Percentiles rank a stretch among this genome's conserved stretches.
phyloP scores from a whole-genome alignment of 129 eudicot species.

The Pseudognaphalium luteoalbum region DNA sequence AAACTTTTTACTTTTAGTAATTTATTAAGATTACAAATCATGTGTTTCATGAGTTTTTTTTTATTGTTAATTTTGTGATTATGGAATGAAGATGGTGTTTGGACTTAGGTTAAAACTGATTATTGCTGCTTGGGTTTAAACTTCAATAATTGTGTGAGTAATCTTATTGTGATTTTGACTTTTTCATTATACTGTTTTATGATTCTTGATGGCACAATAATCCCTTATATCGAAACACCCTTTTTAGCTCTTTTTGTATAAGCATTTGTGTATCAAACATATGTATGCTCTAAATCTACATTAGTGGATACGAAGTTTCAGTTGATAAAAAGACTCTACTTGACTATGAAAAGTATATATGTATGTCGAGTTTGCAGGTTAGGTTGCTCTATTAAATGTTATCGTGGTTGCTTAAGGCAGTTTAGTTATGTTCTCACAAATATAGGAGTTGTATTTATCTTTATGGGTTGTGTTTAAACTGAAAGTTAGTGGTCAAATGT shows the following conservation, averaged over 20 bases:
- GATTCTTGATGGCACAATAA: neutral
- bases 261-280: neutral
- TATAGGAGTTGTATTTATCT: neutral
- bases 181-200: neutral
- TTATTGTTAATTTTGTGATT: slow-evolving; percentile 14
- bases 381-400: neutral
- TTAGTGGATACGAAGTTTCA: neutral
- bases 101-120: neutral
- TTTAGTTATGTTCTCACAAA: neutral
- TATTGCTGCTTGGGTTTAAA: slow-evolving; percentile 1
- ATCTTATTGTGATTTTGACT: neutral
- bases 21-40: neutral
- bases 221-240: no score
- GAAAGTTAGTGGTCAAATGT: neutral
- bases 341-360: neutral
- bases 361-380: neutral
- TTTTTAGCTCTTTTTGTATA: neutral
- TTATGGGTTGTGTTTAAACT: neutral
- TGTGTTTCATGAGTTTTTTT: neutral
- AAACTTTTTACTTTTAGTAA: neutral
- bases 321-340: slow-evolving; percentile 11
- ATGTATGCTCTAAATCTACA: slow-evolving; percentile 2
- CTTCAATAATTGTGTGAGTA: neutral
- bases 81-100: neutral
- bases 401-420: neutral